Evolutionary conservation across 2,329 filamentous ascomycete genomes (phyloP).

Genomic region (Gliomastix tumulicola): DNA sequence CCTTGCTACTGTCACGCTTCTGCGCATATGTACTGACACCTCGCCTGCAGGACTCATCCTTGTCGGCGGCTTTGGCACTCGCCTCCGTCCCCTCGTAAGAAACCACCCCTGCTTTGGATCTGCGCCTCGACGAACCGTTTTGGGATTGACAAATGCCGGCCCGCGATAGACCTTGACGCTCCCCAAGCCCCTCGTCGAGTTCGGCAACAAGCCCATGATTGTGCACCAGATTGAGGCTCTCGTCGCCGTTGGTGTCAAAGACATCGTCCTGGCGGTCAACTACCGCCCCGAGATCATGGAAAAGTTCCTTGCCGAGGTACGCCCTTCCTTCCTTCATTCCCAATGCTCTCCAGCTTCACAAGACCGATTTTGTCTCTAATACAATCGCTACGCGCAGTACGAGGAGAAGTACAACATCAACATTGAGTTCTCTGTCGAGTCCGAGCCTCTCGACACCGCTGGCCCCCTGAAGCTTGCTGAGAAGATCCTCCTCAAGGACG

Average conservation of each 20-base stretch:
- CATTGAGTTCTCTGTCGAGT: slow-evolving; percentile 96
- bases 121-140: too few species aligned
- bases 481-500: slow-evolving; percentile 85
- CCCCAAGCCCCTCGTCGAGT: slow-evolving; percentile 95
- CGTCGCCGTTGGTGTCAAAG: slow-evolving; percentile 87
- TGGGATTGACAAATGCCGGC: too few species aligned
- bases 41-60: slow-evolving; percentile 77
- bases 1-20: background rate
- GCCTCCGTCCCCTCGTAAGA: slow-evolving; percentile 92
- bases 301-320: slow-evolving; percentile 78
- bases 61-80: slow-evolving; percentile 97
- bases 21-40: slow-evolving; percentile 13
- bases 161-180: slow-evolving; percentile 85
- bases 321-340: background rate
- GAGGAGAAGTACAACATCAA: slow-evolving; percentile 88
- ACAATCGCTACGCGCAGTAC: slow-evolving; percentile 59
- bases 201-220: slow-evolving; percentile 99
- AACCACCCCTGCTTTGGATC: too few species aligned
- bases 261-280: slow-evolving; percentile 97
- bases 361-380: background rate
- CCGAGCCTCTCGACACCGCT: slow-evolving; percentile 89
- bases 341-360: too few species aligned
- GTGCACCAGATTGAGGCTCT: slow-evolving; percentile 95
- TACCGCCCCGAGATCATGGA: slow-evolving; percentile 99
- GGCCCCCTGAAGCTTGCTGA: slow-evolving; percentile 94